A percentile compares a stretch with the other conserved stretches of the same genome.
Evolutionary conservation across 768 basidiomycete species (phyloP).

Genomic region (Suillus subaureus): DNA sequence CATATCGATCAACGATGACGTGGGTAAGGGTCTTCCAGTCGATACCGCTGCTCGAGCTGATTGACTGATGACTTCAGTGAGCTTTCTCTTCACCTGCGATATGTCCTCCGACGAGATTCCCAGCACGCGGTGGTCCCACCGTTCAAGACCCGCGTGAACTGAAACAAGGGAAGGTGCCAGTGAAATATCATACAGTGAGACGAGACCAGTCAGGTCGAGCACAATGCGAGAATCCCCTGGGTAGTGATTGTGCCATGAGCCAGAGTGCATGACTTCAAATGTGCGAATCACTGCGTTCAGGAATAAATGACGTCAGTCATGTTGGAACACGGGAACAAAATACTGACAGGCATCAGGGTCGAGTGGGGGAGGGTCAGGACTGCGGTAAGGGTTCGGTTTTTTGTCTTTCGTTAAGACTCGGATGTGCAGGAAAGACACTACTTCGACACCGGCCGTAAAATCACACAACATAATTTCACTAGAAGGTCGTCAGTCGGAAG

Average conservation of each 20-base stretch:
- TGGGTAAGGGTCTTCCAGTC: conserved; percentile 45
- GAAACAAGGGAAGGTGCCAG: conserved; percentile 22
- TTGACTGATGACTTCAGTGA: conserved; percentile 10
- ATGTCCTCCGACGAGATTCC: conserved; percentile 19
- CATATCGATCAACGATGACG: conserved; percentile 44
- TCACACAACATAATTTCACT: conserved; percentile 54
- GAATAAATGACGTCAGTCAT: not conserved
- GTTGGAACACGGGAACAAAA: not conserved
- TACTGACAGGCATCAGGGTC: not conserved
- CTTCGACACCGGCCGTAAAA: conserved; percentile 42
- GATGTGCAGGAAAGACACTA: conserved; percentile 43
- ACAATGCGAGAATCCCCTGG: conserved; percentile 30
- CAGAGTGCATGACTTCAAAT: conserved; percentile 21
- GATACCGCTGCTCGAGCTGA: conserved; percentile 30
- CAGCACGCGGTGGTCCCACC: conserved; percentile 22
- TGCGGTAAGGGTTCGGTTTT: not conserved
- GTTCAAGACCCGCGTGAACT: conserved; percentile 17
- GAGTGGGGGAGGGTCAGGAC: not conserved
- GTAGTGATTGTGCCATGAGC: conserved; percentile 25
- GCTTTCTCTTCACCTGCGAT: conserved; percentile 3
- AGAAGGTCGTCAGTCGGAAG: not conserved
- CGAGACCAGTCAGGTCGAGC: conserved; percentile 23
- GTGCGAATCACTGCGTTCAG: not conserved
- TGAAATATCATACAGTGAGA: conserved; percentile 30
- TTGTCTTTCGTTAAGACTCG: not conserved